Evolutionary conservation across 176 grass and related monocot genomes (phyloP).

Genomic region (Triticum urartu): DNA sequence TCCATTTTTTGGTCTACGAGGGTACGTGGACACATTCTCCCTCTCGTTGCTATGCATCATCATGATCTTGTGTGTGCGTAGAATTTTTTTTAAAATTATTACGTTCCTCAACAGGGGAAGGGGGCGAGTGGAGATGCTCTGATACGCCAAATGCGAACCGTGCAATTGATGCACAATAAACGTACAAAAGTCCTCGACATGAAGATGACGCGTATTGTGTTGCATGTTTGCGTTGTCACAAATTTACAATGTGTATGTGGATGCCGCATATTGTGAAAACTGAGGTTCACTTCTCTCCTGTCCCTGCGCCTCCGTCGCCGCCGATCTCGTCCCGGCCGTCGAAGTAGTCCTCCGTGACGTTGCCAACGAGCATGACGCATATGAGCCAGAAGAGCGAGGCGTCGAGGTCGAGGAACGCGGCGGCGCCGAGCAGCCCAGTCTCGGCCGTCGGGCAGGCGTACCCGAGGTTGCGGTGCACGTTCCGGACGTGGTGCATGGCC

Average conservation of each 20-base stretch:
- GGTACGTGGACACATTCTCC: too few species aligned
- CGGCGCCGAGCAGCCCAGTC: slow-evolving; percentile 58
- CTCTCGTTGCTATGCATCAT: too few species aligned
- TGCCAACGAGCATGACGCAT: slow-evolving; percentile 48
- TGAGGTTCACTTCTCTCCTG: neutral
- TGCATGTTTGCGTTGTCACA: too few species aligned
- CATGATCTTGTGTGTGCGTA: too few species aligned
- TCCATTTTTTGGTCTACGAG: too few species aligned
- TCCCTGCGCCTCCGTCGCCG: neutral
- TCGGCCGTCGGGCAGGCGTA: slow-evolving; percentile 45
- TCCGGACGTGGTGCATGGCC: slow-evolving; percentile 37
- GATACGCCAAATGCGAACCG: too few species aligned
- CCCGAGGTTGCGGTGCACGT: slow-evolving; percentile 38
- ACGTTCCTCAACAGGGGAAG: too few species aligned
- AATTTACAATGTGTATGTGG: neutral
- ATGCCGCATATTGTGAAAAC: neutral
- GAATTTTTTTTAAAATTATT: too few species aligned
- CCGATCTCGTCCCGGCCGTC: neutral
- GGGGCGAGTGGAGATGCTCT: too few species aligned
- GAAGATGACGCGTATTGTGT: too few species aligned
- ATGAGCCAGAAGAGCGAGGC: slow-evolving; percentile 65
- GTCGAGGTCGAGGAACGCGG: slow-evolving; percentile 60
- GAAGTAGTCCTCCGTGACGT: slow-evolving; percentile 56
- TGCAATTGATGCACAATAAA: too few species aligned
- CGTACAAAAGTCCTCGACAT: too few species aligned